Base-by-base conservation (phyloP, 2,329 filamentous ascomycete genomes). In the Xylariaceae sp. region DNA sequence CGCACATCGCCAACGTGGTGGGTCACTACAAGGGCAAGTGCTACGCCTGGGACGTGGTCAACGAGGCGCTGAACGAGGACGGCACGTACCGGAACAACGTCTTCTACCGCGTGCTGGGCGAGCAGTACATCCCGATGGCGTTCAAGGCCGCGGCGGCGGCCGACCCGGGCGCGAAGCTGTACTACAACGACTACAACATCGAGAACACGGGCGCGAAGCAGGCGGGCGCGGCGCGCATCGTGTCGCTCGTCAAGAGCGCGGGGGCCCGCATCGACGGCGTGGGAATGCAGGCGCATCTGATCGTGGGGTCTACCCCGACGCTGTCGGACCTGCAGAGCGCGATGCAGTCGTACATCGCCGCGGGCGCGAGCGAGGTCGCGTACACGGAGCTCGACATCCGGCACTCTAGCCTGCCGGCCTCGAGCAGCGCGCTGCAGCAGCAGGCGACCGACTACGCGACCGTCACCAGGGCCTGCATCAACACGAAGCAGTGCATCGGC, bases 41-140 rank as follows among this genome's bases (percentile, higher is more conserved):
- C 59, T 75, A 76, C 55, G 68, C 71, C 19, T 83, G 78, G 78
- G 78, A 83, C 40, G 78, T 83, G 0, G 69, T 81, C 16, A 83
- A 83, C 56, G 78, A 83, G 63, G 73, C 70, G 4, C 66, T 79
- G 28, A 68, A 72, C 41, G 78, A 81, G 14, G 69, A 74, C 48
- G 76, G 74, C 11, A 68, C 64, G 6, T 74, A 66, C 59, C 66
- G 76, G 40, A 51, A 64, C 41, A 66, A 60, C 39, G 67, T 79
- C 44, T 83, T 78, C 60, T 70, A 71, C 57, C 57, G 67, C 19
- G 68, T 68, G 21, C 68, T 82, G 13, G 76, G 76, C 15, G 68
- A 69, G 9, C 65, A 68, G 29, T 83, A 73, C 59, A 69, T 83
- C 39, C 63, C 69, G 9, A 64, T 77, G 29, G 74, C 78, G 2